These are phyloP conservation scores for Alternaria postmessia DNA, from an alignment of 2,329 filamentous ascomycete genomes.

Conservation along the genomic window DNA sequence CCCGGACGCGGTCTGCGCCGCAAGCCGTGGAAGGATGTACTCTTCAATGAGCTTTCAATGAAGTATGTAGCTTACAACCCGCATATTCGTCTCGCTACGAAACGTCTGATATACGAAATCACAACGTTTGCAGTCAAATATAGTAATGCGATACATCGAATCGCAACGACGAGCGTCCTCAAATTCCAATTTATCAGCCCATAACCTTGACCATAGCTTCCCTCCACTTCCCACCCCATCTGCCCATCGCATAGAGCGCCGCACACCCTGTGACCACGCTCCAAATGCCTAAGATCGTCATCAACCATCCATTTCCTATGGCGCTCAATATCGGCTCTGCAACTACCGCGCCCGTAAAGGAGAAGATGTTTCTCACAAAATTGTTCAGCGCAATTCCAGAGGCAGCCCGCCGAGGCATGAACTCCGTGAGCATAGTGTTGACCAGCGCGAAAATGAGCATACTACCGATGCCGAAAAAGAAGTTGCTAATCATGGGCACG, in stretches of 20 bases:
- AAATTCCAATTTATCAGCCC: slow-evolving; percentile 15
- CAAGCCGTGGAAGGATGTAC: too few species aligned
- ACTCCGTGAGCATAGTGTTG: slow-evolving; percentile 53
- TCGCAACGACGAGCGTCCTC: background rate
- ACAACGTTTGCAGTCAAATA: background rate
- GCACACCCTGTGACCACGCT: slow-evolving; percentile 55
- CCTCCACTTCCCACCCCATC: slow-evolving; percentile 70
- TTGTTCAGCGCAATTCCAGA: slow-evolving; percentile 52
- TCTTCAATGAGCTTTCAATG: too few species aligned
- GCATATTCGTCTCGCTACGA: too few species aligned
- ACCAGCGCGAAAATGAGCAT: slow-evolving; percentile 52
- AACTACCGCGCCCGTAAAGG: slow-evolving; percentile 47
- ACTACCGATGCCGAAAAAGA: slow-evolving; percentile 52
- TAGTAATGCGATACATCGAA: background rate
- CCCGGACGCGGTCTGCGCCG: too few species aligned
- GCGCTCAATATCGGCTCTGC: slow-evolving; percentile 46
- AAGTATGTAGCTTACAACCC: too few species aligned
- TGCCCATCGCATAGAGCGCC: slow-evolving; percentile 68
- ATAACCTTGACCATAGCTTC: slow-evolving; percentile 63
- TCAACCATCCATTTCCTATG: slow-evolving; percentile 53
- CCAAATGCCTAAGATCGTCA: slow-evolving; percentile 55
- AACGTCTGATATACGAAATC: too few species aligned
- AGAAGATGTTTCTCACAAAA: slow-evolving; percentile 50
- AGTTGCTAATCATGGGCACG: slow-evolving; percentile 50
- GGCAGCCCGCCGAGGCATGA: slow-evolving; percentile 48